Evolutionary conservation across 352 stramenopile genomes (phyloP).

Genomic region (Sclerospora graminicola): DNA sequence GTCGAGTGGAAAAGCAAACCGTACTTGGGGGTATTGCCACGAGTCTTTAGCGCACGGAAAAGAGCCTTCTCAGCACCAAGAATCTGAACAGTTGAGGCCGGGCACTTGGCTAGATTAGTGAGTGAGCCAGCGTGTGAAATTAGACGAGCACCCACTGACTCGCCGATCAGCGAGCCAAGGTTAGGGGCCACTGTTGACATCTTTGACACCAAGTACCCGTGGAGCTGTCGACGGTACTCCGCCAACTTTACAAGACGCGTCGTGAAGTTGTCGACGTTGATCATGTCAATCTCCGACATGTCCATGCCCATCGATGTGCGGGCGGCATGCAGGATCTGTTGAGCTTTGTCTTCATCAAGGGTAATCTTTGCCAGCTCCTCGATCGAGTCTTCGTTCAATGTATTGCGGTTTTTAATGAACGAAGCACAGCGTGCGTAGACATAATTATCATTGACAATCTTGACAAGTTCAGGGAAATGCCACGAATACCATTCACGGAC

Average conservation of each 20-base stretch:
- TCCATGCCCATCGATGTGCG: conserved; percentile 99
- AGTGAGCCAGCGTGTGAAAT: conserved; percentile 99
- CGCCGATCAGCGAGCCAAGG: conserved; percentile 96
- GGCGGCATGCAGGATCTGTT: conserved; percentile 91
- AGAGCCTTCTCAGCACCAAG: conserved; percentile 99
- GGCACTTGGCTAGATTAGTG: conserved; percentile 98
- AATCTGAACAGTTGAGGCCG: conserved; percentile 99
- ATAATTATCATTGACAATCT: conserved; percentile 99
- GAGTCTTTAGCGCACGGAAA: conserved; percentile 99
- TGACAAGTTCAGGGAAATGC: conserved; percentile 99
- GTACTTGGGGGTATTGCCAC: conserved; percentile 99
- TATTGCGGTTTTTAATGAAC: conserved; percentile 93
- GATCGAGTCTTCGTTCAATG: conserved; percentile 70
- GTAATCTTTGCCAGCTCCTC: conserved; percentile 89
- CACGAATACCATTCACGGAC: conserved; percentile 99
- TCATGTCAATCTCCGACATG: conserved; percentile 98
- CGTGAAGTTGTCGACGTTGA: conserved; percentile 99
- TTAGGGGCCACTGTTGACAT: conserved; percentile 99
- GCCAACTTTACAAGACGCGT: conserved; percentile 97
- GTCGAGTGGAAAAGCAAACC: conserved; percentile 99
- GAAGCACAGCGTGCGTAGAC: conserved; percentile 96
- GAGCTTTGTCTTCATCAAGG: conserved; percentile 94
- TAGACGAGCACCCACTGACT: conserved; percentile 97
- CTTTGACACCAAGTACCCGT: conserved; percentile 93
- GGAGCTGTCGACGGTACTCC: conserved; percentile 95